phyloP scores from a whole-genome alignment of 179 eudicot genomes.

The Heliamphora pulchella region DNA sequence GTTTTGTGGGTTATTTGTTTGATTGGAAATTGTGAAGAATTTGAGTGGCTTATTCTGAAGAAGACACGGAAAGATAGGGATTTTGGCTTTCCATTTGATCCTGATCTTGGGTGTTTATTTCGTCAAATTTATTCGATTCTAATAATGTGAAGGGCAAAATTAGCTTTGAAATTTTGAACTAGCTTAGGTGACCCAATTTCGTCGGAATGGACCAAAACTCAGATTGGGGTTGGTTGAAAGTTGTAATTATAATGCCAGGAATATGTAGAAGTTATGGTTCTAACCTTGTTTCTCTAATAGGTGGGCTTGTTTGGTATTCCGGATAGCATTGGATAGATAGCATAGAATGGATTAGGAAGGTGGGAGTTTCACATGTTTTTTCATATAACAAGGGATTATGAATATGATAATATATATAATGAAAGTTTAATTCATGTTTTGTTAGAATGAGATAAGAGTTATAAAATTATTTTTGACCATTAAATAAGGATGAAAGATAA shows the following conservation, averaged over 20 bases:
- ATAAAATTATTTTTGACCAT: too few relatives aligned
- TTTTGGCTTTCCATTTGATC: neutral
- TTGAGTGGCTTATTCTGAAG: neutral
- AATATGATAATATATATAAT: too few relatives aligned
- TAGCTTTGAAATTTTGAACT: neutral
- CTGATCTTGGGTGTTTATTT: neutral
- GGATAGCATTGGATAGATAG: too few relatives aligned
- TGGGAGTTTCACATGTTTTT: too few relatives aligned
- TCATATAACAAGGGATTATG: too few relatives aligned
- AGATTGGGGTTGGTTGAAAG: neutral
- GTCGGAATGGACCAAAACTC: too few relatives aligned
- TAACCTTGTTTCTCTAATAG: too few relatives aligned
- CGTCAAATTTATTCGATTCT: neutral
- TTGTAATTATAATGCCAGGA: slow-evolving; percentile 7
- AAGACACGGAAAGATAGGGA: neutral
- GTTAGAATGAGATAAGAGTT: too few relatives aligned
- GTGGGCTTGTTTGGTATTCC: too few relatives aligned
- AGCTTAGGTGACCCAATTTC: neutral
- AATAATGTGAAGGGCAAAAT: neutral
- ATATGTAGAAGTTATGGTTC: neutral
- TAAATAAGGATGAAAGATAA: too few relatives aligned
- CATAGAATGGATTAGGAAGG: too few relatives aligned
- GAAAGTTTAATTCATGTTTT: too few relatives aligned
- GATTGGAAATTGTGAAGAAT: slow-evolving; percentile 7
- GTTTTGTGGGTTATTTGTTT: neutral